These are phyloP conservation scores for Arthrobotrys megalospora DNA, from an alignment of 2,329 filamentous ascomycete genomes.

Conservation along the genomic window DNA sequence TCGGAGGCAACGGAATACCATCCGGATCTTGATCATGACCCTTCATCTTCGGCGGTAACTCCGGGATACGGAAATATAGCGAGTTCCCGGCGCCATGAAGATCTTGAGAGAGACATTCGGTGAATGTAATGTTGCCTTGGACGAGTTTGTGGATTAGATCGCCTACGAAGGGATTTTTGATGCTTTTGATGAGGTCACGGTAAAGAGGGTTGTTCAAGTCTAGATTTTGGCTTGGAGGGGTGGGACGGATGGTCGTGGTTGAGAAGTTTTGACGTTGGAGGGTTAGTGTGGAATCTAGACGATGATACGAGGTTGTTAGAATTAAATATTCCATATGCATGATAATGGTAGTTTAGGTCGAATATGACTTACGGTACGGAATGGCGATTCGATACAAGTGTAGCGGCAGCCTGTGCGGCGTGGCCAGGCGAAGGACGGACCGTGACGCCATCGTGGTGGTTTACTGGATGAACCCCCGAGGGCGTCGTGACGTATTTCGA, in stretches of 20 bases:
- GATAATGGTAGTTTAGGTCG: background rate
- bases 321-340: background rate
- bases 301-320: background rate
- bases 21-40: conserved; percentile 32
- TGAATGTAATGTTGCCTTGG: background rate
- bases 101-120: background rate
- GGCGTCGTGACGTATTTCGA: background rate
- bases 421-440: conserved; percentile 28
- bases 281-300: background rate
- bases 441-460: conserved; percentile 33
- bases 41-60: conserved; percentile 39
- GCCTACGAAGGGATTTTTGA: conserved; percentile 42
- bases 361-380: conserved; percentile 21
- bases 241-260: background rate
- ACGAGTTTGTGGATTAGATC: conserved; percentile 25
- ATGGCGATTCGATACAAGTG: conserved; percentile 20
- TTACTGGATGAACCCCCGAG: conserved; percentile 31
- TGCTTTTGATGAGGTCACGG: conserved; percentile 43
- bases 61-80: conserved; percentile 38
- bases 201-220: conserved; percentile 36
- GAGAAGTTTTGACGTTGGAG: conserved; percentile 20
- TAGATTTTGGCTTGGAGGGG: conserved; percentile 1
- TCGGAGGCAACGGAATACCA: conserved; percentile 52
- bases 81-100: conserved; percentile 1
- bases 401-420: conserved; percentile 30